Percentiles rank a stretch among this genome's conserved stretches.
Conservation (phyloP, 805 yeast species). For the Candida corydali region DNA sequence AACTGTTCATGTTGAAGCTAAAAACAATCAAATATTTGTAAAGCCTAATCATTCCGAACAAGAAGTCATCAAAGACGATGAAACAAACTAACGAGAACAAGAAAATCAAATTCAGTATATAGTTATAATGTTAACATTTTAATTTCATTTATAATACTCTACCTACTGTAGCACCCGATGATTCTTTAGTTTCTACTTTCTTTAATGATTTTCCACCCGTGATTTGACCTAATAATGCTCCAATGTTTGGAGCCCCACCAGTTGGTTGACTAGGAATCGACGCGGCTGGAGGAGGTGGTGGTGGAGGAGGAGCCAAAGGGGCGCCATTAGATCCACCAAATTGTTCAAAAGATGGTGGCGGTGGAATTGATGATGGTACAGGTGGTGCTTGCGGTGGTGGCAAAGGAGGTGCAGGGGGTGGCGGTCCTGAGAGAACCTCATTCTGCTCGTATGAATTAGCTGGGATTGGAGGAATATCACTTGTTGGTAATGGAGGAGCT, state of each 20-base stretch:
- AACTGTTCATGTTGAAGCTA: slow-evolving; percentile 23
- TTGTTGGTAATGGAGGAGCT: slow-evolving; percentile 8
- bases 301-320: slow-evolving; percentile 22
- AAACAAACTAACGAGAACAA: neutral
- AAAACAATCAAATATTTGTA: slow-evolving; percentile 21
- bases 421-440: no score
- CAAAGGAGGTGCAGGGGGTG: slow-evolving; percentile 11
- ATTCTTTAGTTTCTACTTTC: slow-evolving; percentile 47
- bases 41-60: slow-evolving; percentile 29
- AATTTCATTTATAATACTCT: slow-evolving; percentile 33
- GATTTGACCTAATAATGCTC: slow-evolving; percentile 56
- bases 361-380: slow-evolving; percentile 12
- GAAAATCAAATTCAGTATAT: neutral
- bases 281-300: slow-evolving; percentile 29
- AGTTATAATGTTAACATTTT: neutral
- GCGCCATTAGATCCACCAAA: slow-evolving; percentile 20
- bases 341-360: slow-evolving; percentile 10
- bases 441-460: no score
- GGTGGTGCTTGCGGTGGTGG: slow-evolving; percentile 16
- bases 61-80: slow-evolving; percentile 4
- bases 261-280: slow-evolving; percentile 17
- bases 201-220: slow-evolving; percentile 47
- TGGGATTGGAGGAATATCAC: slow-evolving; percentile 11
- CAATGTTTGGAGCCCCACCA: slow-evolving; percentile 25
- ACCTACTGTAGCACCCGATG: slow-evolving; percentile 48